phyloP scores from a whole-genome alignment of 2,329 filamentous ascomycete genomes.

The Microcera coccophila region DNA sequence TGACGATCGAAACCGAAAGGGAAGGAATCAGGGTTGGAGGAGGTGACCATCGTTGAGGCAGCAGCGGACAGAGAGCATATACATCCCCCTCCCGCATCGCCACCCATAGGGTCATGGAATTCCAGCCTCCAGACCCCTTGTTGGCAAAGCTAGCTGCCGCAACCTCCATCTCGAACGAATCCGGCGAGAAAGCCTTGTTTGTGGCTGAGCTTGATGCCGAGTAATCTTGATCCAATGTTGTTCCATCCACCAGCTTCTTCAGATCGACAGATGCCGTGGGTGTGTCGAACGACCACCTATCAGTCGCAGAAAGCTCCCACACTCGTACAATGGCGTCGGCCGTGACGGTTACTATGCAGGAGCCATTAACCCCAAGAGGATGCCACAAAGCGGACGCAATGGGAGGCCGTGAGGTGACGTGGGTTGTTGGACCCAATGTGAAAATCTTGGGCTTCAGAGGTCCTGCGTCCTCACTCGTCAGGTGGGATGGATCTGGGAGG shows the following conservation, averaged over 20 bases:
- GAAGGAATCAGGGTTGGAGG: constrained; percentile 74
- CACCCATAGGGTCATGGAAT: constrained; percentile 92
- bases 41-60: constrained; percentile 82
- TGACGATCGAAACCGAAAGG: constrained; percentile 76
- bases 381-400: constrained; percentile 87
- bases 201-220: constrained; percentile 68
- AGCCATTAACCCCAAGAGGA: constrained; percentile 77
- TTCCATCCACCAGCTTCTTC: constrained; percentile 82
- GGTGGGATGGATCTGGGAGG: constrained; percentile 75
- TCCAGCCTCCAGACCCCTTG: constrained; percentile 74
- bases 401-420: constrained; percentile 80
- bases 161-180: constrained; percentile 90
- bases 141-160: constrained; percentile 77
- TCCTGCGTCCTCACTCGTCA: constrained; percentile 63
- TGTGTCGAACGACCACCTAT: constrained; percentile 82
- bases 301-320: constrained; percentile 83
- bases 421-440: constrained; percentile 86
- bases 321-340: constrained; percentile 81
- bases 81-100: constrained; percentile 93
- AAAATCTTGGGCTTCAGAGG: constrained; percentile 79
- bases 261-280: constrained; percentile 82
- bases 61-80: constrained; percentile 85
- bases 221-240: constrained; percentile 77
- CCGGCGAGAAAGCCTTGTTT: constrained; percentile 80
- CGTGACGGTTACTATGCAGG: constrained; percentile 83